Base-by-base conservation (phyloP, 768 basidiomycete species). In the Leccinellum rugosiceps region DNA sequence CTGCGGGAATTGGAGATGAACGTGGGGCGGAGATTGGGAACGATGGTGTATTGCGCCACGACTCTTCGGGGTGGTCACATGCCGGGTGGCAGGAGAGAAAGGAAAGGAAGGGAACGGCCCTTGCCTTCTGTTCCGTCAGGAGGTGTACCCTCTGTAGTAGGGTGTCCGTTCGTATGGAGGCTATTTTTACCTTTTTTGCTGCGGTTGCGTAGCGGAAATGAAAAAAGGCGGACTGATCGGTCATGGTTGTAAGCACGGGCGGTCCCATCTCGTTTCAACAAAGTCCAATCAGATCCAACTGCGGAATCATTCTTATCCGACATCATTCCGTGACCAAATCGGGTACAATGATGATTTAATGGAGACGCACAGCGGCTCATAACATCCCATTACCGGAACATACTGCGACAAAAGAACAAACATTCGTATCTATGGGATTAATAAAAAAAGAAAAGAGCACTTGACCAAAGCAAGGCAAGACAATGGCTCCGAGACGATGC, bases 401-500 rank as follows among this genome's bases (percentile, higher is more conserved):
- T 30, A 68, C 53, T 58, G 48, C 30, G 23, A 54, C 19, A 56
- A 23, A 60, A 52, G 32, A 43, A 49, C 48, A 60, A 52, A 30
- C n/a, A 53, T 10, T 53, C 11, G 1, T 1, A 30, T 63, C 61
- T 68, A 68, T 30, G 14, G 28, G 14, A 35, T 48, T 43, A 5
- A 38, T 19, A 43, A 41, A 63, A 63, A 28, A 28, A 51, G 63
- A 63, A 66, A 51, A 63, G 65, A 61, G 67, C 68, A 57, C 65
- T 72, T 70, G 76, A 61, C 73, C 66, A 68, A 58, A 73, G 74
- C 75, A 75, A 66, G 72, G 62, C 55, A 34, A 45, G 50, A 62
- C 56, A 59, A 57, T 52, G 52, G 8, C 17, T 4, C 41, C 19
- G 46, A 48, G 44, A 58, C 31, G 50, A 62, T 55, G 61, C 50